Evolutionary conservation across 2,329 filamentous ascomycete genomes (phyloP).

Genomic region (Whalleya microplaca): DNA sequence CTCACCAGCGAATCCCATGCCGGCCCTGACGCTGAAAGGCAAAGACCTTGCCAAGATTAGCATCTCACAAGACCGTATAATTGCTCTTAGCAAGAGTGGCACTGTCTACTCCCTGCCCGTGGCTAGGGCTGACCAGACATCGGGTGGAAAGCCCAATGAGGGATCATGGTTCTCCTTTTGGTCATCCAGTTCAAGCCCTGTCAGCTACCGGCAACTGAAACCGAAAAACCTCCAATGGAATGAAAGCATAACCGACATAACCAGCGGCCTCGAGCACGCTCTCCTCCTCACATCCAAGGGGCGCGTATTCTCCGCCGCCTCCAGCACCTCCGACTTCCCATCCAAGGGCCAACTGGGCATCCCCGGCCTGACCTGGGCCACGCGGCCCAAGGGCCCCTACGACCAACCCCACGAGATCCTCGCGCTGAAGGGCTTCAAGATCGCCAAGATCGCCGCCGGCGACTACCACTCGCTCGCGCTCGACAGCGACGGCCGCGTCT

Average conservation of each 20-base stretch:
- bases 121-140: conserved; percentile 70
- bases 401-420: conserved; percentile 82
- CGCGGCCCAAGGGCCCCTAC: conserved; percentile 74
- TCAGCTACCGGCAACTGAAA: conserved; percentile 75
- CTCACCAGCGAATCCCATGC: conserved; percentile 64
- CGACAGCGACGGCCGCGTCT: conserved; percentile 76
- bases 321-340: conserved; percentile 78
- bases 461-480: conserved; percentile 84
- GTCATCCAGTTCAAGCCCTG: conserved; percentile 46
- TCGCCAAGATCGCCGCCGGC: conserved; percentile 77
- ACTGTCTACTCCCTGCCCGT: conserved; percentile 84
- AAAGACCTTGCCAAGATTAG: conserved; percentile 79
- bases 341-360: conserved; percentile 85
- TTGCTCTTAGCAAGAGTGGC: conserved; percentile 76
- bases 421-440: conserved; percentile 70
- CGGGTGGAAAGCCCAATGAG: conserved; percentile 66
- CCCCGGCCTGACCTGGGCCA: conserved; percentile 79
- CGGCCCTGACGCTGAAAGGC: conserved; percentile 74
- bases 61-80: conserved; percentile 80
- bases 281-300: conserved; percentile 83
- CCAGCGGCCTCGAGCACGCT: conserved; percentile 82
- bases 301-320: conserved; percentile 86
- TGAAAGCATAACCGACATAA: conserved; percentile 75
- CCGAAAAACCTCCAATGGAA: conserved; percentile 66
- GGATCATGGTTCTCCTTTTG: conserved; percentile 76